These are phyloP conservation scores for Boletus rex-veris DNA, from an alignment of 768 basidiomycete genomes.

Conservation along the genomic window DNA sequence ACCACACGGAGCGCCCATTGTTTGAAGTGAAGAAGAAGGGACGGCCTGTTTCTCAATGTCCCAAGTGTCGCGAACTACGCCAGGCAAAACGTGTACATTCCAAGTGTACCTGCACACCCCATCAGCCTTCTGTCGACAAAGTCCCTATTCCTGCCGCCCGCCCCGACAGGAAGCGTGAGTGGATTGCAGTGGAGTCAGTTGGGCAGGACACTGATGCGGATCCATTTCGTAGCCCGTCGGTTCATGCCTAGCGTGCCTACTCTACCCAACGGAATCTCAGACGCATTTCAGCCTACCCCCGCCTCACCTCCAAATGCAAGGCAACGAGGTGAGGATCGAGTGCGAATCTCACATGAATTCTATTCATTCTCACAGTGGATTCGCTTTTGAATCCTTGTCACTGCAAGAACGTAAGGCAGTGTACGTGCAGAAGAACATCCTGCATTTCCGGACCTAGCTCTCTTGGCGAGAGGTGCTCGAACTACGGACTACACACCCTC, in stretches of 20 bases:
- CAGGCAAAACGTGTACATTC: conserved; percentile 79
- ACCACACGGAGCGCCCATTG: conserved; percentile 83
- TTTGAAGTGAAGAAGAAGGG: conserved; percentile 95
- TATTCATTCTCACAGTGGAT: conserved; percentile 42
- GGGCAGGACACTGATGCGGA: conserved; percentile 16
- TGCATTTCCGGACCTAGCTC: conserved; percentile 3
- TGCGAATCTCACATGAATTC: neutral
- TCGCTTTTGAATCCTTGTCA: conserved; percentile 62
- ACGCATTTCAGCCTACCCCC: conserved; percentile 36
- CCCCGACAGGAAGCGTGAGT: conserved; percentile 34
- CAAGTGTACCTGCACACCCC: conserved; percentile 68
- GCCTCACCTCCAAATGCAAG: conserved; percentile 40
- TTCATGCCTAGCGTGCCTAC: conserved; percentile 71
- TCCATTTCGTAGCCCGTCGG: conserved; percentile 48
- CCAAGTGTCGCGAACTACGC: conserved; percentile 76
- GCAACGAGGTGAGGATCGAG: conserved; percentile 43
- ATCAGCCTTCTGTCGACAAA: conserved; percentile 28
- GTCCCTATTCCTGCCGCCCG: conserved; percentile 32
- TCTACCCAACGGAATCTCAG: conserved; percentile 70
- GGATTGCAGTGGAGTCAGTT: neutral
- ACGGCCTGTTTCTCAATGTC: conserved; percentile 86
- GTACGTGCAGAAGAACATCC: conserved; percentile 40
- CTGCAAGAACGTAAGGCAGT: conserved; percentile 54
- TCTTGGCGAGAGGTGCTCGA: neutral
- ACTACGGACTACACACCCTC: conserved; percentile 32